Conservation (phyloP, 169 alveolate species). For the Fabrea salina region DNA sequence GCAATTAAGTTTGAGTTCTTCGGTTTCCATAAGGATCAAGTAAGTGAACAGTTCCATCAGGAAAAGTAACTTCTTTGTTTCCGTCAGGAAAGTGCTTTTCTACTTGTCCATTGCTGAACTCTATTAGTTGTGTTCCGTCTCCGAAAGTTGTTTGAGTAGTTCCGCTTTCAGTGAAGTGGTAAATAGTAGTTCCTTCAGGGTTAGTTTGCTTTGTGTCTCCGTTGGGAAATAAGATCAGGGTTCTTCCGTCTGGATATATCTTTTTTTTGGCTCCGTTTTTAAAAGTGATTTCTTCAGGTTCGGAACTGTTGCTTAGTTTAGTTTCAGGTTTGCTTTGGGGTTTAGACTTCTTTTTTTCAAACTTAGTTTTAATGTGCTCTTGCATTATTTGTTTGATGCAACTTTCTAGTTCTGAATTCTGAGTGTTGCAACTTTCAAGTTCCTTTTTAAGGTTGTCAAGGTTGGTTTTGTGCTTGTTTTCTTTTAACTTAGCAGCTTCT, state of each 20-base stretch:
- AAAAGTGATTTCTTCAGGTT: neutral
- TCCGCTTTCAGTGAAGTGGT: constrained; percentile 61
- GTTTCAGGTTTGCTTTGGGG: too few relatives aligned
- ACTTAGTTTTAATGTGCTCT: neutral
- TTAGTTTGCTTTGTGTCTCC: constrained; percentile 64
- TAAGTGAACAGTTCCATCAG: constrained; percentile 40
- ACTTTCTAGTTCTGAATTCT: neutral
- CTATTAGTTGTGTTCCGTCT: constrained; percentile 64
- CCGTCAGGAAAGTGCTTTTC: constrained; percentile 75
- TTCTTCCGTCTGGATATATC: constrained; percentile 65
- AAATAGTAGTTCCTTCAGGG: constrained; percentile 66
- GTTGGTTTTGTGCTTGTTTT: neutral
- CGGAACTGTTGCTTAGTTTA: too few relatives aligned
- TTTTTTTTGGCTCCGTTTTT: constrained; percentile 40
- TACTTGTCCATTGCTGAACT: constrained; percentile 70
- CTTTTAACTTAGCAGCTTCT: neutral
- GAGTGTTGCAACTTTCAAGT: neutral
- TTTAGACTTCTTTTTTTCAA: neutral
- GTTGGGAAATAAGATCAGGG: constrained; percentile 59
- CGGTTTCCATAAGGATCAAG: too few relatives aligned
- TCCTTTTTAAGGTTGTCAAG: neutral
- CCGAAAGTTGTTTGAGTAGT: constrained; percentile 70
- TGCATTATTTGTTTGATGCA: neutral
- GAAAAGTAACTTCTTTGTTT: constrained; percentile 55
- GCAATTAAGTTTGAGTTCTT: too few relatives aligned